phyloP scores from a whole-genome alignment of 139 green algal species.

The Pleodorina starrii region DNA sequence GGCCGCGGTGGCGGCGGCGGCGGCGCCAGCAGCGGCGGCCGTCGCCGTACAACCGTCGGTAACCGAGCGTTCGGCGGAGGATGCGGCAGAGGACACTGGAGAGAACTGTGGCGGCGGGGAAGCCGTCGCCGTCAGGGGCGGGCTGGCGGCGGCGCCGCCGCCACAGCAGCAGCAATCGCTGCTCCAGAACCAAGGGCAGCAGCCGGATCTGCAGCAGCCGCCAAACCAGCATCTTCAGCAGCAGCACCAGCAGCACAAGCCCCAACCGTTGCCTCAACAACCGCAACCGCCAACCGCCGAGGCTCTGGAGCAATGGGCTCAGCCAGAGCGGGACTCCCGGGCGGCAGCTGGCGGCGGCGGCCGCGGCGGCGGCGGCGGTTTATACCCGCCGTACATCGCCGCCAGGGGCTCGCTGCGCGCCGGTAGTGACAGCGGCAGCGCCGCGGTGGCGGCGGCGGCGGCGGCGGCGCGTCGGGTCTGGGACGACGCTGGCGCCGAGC shows the following conservation, averaged over 20 bases:
- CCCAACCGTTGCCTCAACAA: not conserved
- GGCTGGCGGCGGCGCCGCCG: no score
- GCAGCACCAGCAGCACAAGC: not conserved
- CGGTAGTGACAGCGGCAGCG: conserved; percentile 4
- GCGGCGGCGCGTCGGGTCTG: not conserved
- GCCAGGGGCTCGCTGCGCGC: not conserved
- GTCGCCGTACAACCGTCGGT: no score
- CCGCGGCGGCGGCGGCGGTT: not conserved
- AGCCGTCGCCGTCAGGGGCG: no score
- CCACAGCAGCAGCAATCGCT: not conserved
- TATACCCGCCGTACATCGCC: not conserved
- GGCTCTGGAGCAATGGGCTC: not conserved
- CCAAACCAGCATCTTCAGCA: not conserved
- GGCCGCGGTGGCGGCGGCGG: not conserved
- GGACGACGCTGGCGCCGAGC: not conserved
- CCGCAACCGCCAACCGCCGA: not conserved
- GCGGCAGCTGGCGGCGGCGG: not conserved
- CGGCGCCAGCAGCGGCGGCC: not conserved
- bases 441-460: not conserved
- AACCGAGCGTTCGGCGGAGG: not conserved
- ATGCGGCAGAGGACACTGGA: not conserved
- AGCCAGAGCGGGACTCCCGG: no score
- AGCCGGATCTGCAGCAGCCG: not conserved
- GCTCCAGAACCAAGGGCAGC: not conserved
- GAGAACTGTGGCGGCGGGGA: no score